Percentiles rank a stretch among this genome's conserved stretches.
Evolutionary conservation across 768 basidiomycete genomes (phyloP).

Genomic region (Suillus plorans): DNA sequence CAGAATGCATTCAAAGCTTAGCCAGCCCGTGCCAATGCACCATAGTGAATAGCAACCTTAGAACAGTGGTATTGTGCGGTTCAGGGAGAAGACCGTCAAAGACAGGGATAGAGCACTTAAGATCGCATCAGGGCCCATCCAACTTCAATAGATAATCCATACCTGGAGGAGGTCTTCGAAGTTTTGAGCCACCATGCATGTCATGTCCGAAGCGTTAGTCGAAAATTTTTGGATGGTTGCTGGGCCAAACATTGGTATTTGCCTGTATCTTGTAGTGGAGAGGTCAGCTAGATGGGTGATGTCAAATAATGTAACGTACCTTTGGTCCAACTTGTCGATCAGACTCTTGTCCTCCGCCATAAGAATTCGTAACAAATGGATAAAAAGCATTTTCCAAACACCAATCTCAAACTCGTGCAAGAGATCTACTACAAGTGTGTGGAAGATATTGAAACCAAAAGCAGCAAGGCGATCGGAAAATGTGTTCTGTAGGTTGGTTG

Average conservation of each 20-base stretch:
- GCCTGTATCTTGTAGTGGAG: no score
- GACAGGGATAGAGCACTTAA: slow-evolving; percentile 30
- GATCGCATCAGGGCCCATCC: background rate
- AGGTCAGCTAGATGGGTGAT: no score
- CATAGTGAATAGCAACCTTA: slow-evolving; percentile 9
- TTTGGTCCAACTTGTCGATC: no score
- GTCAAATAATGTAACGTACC: no score
- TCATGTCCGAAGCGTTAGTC: slow-evolving; percentile 32
- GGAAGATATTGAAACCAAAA: no score
- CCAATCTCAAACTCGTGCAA: no score
- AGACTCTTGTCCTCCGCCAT: no score
- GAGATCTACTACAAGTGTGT: no score
- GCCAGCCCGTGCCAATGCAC: slow-evolving; percentile 17
- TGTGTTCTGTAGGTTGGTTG: no score
- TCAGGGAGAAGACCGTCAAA: slow-evolving; percentile 27
- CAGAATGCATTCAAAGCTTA: background rate
- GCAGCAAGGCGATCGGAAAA: no score
- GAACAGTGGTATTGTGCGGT: slow-evolving; percentile 8
- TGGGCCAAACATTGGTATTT: slow-evolving; percentile 27
- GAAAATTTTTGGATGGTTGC: slow-evolving; percentile 30
- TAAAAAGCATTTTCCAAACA: no score
- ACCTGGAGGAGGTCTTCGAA: slow-evolving; percentile 37
- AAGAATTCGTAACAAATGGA: no score
- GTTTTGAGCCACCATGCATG: slow-evolving; percentile 33
- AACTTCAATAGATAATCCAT: background rate